Percentiles rank a stretch among this genome's conserved stretches.
These are phyloP conservation scores for Lantana camara DNA, from an alignment of 257 asterid genomes.

Conservation along the genomic window DNA sequence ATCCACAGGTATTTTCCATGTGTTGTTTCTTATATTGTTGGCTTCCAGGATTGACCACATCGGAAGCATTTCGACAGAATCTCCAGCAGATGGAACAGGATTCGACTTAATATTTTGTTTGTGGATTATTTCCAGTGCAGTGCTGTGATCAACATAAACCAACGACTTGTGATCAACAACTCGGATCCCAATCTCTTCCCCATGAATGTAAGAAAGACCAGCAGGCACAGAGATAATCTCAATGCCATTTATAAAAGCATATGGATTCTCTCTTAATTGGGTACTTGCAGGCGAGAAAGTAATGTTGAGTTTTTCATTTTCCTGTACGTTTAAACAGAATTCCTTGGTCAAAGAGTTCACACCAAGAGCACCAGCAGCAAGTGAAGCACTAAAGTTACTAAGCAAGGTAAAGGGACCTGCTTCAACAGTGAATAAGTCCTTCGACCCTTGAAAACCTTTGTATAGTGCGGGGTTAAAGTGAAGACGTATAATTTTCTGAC, in stretches of 20 bases:
- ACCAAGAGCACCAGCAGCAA: too few species aligned
- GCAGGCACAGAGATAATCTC: too few species aligned
- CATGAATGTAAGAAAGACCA: too few species aligned
- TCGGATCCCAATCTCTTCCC: conserved; percentile 8
- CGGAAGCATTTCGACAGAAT: too few species aligned
- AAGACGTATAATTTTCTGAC: too few species aligned
- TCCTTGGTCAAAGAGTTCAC: conserved; percentile 32
- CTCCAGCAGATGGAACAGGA: too few species aligned
- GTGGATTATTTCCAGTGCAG: conserved; percentile 64
- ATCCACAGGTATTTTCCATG: too few species aligned
- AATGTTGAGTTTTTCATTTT: conserved; percentile 20
- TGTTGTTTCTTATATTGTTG: too few species aligned
- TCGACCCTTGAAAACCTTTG: conserved; percentile 35
- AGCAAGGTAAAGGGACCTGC: conserved; percentile 40
- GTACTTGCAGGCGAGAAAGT: conserved; percentile 19
- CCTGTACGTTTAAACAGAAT: conserved; percentile 30
- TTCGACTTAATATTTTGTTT: too few species aligned
- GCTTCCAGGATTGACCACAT: too few species aligned
- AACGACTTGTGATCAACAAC: conserved; percentile 26
- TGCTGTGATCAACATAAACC: conserved; percentile 41
- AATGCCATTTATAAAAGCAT: too few species aligned
- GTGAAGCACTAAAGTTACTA: too few species aligned
- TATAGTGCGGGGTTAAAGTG: conserved; percentile 40
- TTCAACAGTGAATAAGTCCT: conserved; percentile 41
- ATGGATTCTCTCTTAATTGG: conserved; percentile 7